Evolutionary conservation across 1,284 basidiomycete genomes (phyloP), one percentile per base, ranked within the genome.

Genomic region (Ustilago crameri): DNA sequence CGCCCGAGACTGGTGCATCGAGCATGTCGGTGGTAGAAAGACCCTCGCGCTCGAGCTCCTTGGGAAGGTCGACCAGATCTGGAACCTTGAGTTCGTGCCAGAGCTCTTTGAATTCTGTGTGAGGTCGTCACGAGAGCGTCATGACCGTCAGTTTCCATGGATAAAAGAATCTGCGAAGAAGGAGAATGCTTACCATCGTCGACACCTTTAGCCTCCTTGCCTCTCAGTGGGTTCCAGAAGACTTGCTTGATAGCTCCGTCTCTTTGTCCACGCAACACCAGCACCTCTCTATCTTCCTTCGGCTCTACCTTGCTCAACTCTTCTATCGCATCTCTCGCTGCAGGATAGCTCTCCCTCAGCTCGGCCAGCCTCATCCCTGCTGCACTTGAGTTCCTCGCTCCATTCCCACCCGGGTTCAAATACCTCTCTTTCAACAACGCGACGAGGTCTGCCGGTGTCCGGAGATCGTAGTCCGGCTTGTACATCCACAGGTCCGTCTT

Each of bases 271-370:
- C 93, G 86, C 26, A 91, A 92, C 10, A 93, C 91, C 47, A 93
- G 86, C 0, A 95, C 91, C 63, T 94, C 90, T 0, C 93, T 91
- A 73, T 93, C 91, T 78, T 91, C 88, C 81, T 92, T 56, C 0
- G 81, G 81, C 45, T 77, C 52, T 3, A 64, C 68, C 37, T 74
- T 76, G n/a, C 51, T 52, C 20, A 79, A 52, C 47, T 81, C 76
- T 35, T 82, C 80, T 27, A 82, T 51, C 10, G 69, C 78, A 22
- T 80, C 75, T 20, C 66, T 72, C 2, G 93, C 91, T 66, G 91
- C 91, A 71, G 92, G 91, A 91, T 93, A 95, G 18, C 91, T 91
- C 79, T 95, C 93, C 75, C 93, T 92, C 41, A 95, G 85, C 2
- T 89, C 87, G 10, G 91, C 88, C 17, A 95, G 89, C n/a, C 91